Percentiles rank a stretch among this genome's conserved stretches.
phyloP scores from a whole-genome alignment of 2,329 filamentous ascomycete species.

The Xylaria sp. region DNA sequence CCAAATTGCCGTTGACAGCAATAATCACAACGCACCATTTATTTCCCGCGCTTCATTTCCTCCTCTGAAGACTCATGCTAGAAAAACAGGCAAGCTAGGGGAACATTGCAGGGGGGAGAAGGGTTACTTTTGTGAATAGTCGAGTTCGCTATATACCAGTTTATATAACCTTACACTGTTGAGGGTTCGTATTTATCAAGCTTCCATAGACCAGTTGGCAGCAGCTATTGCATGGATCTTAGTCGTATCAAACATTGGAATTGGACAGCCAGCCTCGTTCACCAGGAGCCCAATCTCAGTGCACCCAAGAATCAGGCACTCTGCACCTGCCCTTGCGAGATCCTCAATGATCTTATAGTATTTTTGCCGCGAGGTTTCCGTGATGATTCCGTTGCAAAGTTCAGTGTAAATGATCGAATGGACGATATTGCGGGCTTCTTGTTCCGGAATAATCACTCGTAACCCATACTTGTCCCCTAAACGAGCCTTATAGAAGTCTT shows the following conservation, averaged over 20 bases:
- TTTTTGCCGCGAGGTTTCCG: conserved; percentile 30
- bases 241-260: conserved; percentile 34
- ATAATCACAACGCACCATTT: too few relatives aligned
- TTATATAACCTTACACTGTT: background rate
- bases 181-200: background rate
- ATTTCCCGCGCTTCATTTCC: too few relatives aligned
- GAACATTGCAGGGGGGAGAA: background rate
- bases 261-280: conserved; percentile 12
- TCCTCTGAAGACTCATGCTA: too few relatives aligned
- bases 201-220: conserved; percentile 33
- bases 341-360: conserved; percentile 38
- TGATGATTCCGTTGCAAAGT: conserved; percentile 36
- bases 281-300: conserved; percentile 41
- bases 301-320: conserved; percentile 43
- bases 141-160: conserved; percentile 1
- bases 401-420: conserved; percentile 40
- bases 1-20: too few relatives aligned
- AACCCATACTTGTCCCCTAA: conserved; percentile 38
- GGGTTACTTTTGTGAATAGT: background rate
- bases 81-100: too few relatives aligned
- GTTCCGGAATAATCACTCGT: conserved; percentile 38
- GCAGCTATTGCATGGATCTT: conserved; percentile 33
- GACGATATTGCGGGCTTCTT: conserved; percentile 31
- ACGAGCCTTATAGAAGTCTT: conserved; percentile 41
- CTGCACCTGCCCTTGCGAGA: conserved; percentile 33